Evolutionary conservation across 352 stramenopile species (phyloP), one percentile per base, ranked within the genome.

Genomic region (Phytophthora ohioensis): DNA sequence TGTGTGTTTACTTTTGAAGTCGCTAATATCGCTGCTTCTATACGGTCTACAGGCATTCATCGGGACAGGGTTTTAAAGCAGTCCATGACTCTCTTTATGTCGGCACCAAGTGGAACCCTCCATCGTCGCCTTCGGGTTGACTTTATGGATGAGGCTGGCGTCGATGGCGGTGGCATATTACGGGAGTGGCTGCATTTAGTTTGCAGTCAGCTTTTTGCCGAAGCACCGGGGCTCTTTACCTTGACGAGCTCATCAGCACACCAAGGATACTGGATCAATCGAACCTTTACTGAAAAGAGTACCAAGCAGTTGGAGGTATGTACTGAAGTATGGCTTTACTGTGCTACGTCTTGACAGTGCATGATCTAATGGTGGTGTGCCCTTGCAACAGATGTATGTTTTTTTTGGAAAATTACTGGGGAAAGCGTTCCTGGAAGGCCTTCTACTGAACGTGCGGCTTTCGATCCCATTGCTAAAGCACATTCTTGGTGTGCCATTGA

Each of bases 131-230:
- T 97, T 47, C 81, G 88, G 2, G 85, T 97, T 34, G 81, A 97
- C 51, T 97, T 98, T 67, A 80, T 91, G 57, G 84, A 92, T 35
- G 87, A 96, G 64, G 78, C 73, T n/a, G 86, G 87, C 15, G 64
- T 93, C 4, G 89, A 96, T 35, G 87, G 84, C 21, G 89, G 87
- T 32, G 89, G 87, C 3, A 90, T 96, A 57, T 71, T 92, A 47
- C 83, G 89, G 8, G 89, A 96, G 55, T 96, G 89, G 89, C 66
- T 92, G 43, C 75, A 91, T 54, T 64, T 98, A 35, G 63, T 97
- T 41, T 91, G 79, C 62, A 79, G 70, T 4, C 74, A 92, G 32
- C 34, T 96, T 35, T 91, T 94, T 60, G 53, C 75, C 0, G 81
- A 87, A 15, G 47, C 67, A 15, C 71, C 69, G 5, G 87, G 81